Evolutionary conservation across 2,329 filamentous ascomycete species (phyloP).

Genomic region (Claviceps sorghi): DNA sequence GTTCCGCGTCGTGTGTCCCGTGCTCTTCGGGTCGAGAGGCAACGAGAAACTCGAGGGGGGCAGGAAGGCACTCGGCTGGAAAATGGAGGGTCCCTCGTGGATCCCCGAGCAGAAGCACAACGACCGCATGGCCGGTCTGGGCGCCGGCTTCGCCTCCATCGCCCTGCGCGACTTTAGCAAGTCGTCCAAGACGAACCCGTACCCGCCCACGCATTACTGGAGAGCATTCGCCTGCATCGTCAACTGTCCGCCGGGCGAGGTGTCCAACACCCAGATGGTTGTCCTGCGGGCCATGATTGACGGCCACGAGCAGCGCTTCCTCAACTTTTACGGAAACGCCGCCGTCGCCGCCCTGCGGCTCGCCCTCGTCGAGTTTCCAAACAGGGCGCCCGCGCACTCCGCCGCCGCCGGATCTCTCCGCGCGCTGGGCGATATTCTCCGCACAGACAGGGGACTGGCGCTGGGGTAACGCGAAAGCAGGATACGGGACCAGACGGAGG

Average conservation of each 20-base stretch:
- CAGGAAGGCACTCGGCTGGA: slow-evolving; percentile 58
- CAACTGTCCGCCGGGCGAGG: slow-evolving; percentile 52
- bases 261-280: slow-evolving; percentile 59
- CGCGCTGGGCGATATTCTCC: slow-evolving; percentile 39
- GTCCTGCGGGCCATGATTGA: slow-evolving; percentile 59
- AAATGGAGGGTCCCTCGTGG: slow-evolving; percentile 43
- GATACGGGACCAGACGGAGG: too few relatives aligned
- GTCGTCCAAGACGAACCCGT: slow-evolving; percentile 55
- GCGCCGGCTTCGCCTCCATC: slow-evolving; percentile 70
- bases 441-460: slow-evolving; percentile 33
- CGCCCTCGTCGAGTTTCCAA: slow-evolving; percentile 62
- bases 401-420: slow-evolving; percentile 36
- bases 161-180: slow-evolving; percentile 69
- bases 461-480: too few relatives aligned
- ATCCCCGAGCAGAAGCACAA: slow-evolving; percentile 58
- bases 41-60: slow-evolving; percentile 59
- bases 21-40: slow-evolving; percentile 71
- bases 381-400: slow-evolving; percentile 31
- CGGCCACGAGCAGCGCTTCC: slow-evolving; percentile 58
- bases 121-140: slow-evolving; percentile 71
- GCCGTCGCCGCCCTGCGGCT: slow-evolving; percentile 56
- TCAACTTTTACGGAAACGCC: slow-evolving; percentile 67
- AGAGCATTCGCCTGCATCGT: slow-evolving; percentile 58
- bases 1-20: slow-evolving; percentile 64
- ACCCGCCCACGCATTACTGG: slow-evolving; percentile 74